phyloP scores from a whole-genome alignment of 768 basidiomycete species.

The Lactarius sanguifluus region DNA sequence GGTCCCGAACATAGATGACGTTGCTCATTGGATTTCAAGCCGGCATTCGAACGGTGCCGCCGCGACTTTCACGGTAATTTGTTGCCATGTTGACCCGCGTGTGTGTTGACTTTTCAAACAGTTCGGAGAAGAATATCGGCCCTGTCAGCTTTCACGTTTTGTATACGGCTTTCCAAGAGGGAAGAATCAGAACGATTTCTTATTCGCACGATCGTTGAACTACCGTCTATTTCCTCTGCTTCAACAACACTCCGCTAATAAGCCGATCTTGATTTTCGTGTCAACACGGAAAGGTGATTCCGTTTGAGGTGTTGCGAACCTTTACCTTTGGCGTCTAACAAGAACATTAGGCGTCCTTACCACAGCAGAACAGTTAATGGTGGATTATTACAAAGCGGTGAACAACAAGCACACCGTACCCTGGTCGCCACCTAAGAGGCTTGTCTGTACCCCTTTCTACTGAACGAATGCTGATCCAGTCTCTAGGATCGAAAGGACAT shows the following conservation, averaged over 20 bases:
- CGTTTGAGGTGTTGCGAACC: not conserved
- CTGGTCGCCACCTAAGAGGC: slow-evolving; percentile 67
- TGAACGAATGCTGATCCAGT: slow-evolving; percentile 3
- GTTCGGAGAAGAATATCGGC: slow-evolving; percentile 93
- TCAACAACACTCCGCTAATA: slow-evolving; percentile 68
- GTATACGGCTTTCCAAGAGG: slow-evolving; percentile 70
- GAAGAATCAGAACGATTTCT: slow-evolving; percentile 74
- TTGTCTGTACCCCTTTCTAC: slow-evolving; percentile 16
- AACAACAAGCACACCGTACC: slow-evolving; percentile 53
- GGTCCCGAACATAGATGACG: slow-evolving; percentile 88
- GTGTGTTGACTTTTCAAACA: slow-evolving; percentile 35
- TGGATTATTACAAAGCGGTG: slow-evolving; percentile 62
- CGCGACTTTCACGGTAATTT: slow-evolving; percentile 63
- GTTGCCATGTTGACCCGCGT: not conserved
- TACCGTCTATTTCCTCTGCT: slow-evolving; percentile 70
- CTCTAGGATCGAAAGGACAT: slow-evolving; percentile 52
- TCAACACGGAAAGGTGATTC: slow-evolving; percentile 80
- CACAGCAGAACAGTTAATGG: slow-evolving; percentile 76
- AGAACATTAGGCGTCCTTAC: slow-evolving; percentile 41
- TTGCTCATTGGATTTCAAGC: slow-evolving; percentile 83
- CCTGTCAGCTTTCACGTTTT: slow-evolving; percentile 72
- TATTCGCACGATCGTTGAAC: slow-evolving; percentile 70
- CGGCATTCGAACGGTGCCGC: slow-evolving; percentile 47
- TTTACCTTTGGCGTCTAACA: slow-evolving; percentile 24
- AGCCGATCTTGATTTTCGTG: slow-evolving; percentile 87